Percentiles rank a stretch among this genome's conserved stretches.
Evolutionary conservation across 2,329 filamentous ascomycete genomes (phyloP).

Genomic region (Sarocladium brachiariae): DNA sequence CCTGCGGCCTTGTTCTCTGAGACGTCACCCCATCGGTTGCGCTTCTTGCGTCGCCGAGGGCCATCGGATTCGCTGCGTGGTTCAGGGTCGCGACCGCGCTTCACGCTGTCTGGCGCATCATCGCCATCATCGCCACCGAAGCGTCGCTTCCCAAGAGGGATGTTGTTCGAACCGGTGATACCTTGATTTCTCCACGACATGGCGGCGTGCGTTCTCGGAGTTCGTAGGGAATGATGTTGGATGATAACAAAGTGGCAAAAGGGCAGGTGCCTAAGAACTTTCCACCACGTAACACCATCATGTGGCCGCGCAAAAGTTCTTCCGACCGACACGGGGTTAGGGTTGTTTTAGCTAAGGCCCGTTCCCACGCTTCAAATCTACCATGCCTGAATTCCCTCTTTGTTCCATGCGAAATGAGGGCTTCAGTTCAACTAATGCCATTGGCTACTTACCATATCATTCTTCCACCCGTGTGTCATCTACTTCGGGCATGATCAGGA

Average conservation of each 20-base stretch:
- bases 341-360: no score
- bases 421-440: no score
- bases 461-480: no score
- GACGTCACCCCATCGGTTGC: slow-evolving; percentile 96
- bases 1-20: slow-evolving; percentile 98
- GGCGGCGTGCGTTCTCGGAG: slow-evolving; percentile 15
- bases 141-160: slow-evolving; percentile 82
- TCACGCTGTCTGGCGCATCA: slow-evolving; percentile 42
- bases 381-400: no score
- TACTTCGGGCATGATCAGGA: no score
- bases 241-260: not conserved
- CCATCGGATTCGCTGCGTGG: slow-evolving; percentile 67
- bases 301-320: not conserved
- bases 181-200: slow-evolving; percentile 70
- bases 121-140: slow-evolving; percentile 53
- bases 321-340: slow-evolving; percentile 9
- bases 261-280: not conserved
- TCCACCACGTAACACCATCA: not conserved
- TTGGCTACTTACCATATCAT: no score
- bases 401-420: no score
- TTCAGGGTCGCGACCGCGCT: slow-evolving; percentile 90
- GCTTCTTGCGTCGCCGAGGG: slow-evolving; percentile 88
- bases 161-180: slow-evolving; percentile 97
- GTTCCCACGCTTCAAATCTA: no score
- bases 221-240: not conserved